phyloP scores from a whole-genome alignment of 306 rosid genomes.

The Trifolium pratense region DNA sequence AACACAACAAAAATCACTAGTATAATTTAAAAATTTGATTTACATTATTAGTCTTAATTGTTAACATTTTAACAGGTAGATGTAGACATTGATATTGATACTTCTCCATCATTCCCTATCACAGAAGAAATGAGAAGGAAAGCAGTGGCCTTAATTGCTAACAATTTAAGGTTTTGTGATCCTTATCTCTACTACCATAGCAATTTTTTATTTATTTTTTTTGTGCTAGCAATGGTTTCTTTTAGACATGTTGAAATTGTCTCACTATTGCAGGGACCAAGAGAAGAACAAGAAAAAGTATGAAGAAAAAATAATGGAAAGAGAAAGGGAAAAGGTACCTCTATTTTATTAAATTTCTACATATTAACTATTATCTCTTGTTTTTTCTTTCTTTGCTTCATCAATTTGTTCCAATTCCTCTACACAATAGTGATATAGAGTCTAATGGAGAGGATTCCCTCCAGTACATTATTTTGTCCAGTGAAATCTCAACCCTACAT shows the following conservation, averaged over 20 bases:
- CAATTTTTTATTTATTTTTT: neutral
- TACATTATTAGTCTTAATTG: constrained; percentile 24
- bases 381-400: too few species aligned
- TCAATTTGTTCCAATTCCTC: neutral
- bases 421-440: too few species aligned
- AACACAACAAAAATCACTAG: neutral
- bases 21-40: constrained; percentile 2
- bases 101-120: constrained; percentile 56
- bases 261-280: constrained; percentile 52
- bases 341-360: neutral
- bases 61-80: constrained; percentile 58
- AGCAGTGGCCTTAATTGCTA: constrained; percentile 38
- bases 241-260: too few species aligned
- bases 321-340: constrained; percentile 72
- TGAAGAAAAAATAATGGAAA: constrained; percentile 51
- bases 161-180: constrained; percentile 56
- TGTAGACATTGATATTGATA: constrained; percentile 59
- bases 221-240: too few species aligned
- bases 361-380: neutral
- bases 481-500: too few species aligned
- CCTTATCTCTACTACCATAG: constrained; percentile 8
- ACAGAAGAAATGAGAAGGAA: constrained; percentile 69
- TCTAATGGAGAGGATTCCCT: too few species aligned
- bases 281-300: constrained; percentile 43
- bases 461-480: too few species aligned